A percentile compares a stretch with the other conserved stretches of the same genome.
phyloP scores from a whole-genome alignment of 768 basidiomycete genomes.

The Mycena amicta region DNA sequence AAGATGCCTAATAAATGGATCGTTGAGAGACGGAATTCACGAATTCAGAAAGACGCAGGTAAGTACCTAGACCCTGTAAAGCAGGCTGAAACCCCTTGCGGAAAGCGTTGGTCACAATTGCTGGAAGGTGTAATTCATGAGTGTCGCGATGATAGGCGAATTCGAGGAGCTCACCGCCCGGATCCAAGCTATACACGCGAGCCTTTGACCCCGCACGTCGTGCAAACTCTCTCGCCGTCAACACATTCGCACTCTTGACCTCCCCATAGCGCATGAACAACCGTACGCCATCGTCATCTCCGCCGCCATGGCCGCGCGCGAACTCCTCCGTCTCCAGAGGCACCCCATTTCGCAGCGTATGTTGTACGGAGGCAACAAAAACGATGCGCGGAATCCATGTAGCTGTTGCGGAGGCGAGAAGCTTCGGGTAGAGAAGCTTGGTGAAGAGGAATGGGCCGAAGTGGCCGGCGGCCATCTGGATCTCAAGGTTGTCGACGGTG shows the following conservation, averaged over 20 bases:
- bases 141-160: background rate
- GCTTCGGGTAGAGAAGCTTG: background rate
- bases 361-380: background rate
- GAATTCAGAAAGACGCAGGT: background rate
- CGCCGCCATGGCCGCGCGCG: background rate
- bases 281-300: background rate
- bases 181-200: background rate
- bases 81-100: background rate
- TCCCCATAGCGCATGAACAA: background rate
- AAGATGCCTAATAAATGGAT: background rate
- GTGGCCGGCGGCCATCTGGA: background rate
- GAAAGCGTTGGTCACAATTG: background rate
- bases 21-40: background rate
- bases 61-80: background rate
- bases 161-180: background rate
- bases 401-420: slow-evolving; percentile 11
- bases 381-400: slow-evolving; percentile 7
- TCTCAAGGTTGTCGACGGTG: background rate
- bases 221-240: background rate
- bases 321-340: background rate
- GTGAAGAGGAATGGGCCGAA: slow-evolving; percentile 6
- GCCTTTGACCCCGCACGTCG: background rate
- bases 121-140: background rate
- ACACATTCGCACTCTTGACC: slow-evolving; percentile 8
- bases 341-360: background rate